These are phyloP conservation scores for Cenococcum geophilum DNA, from an alignment of 495 filamentous ascomycete genomes.

Conservation along the genomic window DNA sequence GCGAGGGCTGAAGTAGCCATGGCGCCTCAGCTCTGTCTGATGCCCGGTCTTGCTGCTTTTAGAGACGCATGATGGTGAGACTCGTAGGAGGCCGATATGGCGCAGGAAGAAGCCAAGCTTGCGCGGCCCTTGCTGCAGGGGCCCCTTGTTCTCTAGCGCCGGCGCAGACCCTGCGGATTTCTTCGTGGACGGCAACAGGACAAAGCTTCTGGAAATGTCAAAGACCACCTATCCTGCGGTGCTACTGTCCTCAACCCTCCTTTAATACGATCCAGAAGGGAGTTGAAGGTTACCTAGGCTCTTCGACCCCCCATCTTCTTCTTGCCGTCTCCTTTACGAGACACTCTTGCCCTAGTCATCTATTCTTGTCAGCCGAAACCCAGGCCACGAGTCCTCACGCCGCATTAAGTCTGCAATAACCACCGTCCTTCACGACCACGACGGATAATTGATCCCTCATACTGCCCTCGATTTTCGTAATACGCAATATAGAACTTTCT, in stretches of 20 bases:
- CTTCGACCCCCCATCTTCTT: not conserved
- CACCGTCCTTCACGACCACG: not conserved
- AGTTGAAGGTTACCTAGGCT: not conserved
- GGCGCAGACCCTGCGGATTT: not conserved
- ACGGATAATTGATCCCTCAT: not conserved
- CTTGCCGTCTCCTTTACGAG: not conserved
- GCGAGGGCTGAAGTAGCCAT: conserved; percentile 3
- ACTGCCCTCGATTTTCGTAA: not conserved
- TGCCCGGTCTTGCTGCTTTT: not conserved
- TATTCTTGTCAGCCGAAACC: conserved; percentile 9
- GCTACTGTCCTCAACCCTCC: not conserved
- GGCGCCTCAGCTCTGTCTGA: conserved; percentile 6
- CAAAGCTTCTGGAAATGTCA: conserved; percentile 10
- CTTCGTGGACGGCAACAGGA: not conserved
- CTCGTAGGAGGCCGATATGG: not conserved
- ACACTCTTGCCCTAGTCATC: not conserved
- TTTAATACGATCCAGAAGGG: not conserved
- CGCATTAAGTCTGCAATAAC: conserved; percentile 3
- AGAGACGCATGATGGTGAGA: conserved; percentile 5
- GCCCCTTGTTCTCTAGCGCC: not conserved
- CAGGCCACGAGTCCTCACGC: conserved; percentile 19
- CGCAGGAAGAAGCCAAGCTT: not conserved
- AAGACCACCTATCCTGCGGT: conserved; percentile 1
- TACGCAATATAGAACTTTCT: not conserved
- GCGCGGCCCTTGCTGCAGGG: not conserved